Conservation (phyloP, 768 basidiomycete species). For the Kwoniella heveanensis region DNA sequence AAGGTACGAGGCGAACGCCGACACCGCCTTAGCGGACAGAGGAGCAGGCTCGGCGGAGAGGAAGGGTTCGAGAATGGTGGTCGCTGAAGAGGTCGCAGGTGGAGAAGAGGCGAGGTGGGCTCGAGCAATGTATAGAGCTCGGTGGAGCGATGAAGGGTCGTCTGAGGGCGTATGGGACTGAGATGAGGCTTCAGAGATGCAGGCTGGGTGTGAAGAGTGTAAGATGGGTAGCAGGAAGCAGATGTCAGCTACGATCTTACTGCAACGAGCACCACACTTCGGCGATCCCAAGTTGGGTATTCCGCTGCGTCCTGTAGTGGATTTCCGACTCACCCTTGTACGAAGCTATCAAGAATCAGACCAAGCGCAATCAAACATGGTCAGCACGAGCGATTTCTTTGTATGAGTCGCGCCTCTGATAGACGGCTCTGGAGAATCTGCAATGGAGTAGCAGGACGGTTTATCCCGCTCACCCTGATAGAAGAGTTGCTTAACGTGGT, state of each 20-base stretch:
- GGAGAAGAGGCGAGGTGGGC: constrained; percentile 51
- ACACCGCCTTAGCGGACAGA: constrained; percentile 60
- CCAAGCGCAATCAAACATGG: neutral
- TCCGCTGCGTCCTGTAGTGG: too few species aligned
- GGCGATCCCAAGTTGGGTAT: too few species aligned
- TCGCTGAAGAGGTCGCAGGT: constrained; percentile 24
- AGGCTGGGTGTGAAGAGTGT: constrained; percentile 29
- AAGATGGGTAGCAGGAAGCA: neutral
- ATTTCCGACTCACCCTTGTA: constrained; percentile 42
- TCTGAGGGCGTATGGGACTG: constrained; percentile 34
- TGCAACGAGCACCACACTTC: neutral
- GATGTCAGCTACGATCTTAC: neutral
- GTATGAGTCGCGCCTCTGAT: too few species aligned
- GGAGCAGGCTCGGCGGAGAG: constrained; percentile 27
- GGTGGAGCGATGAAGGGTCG: constrained; percentile 31
- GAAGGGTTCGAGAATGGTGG: constrained; percentile 32
- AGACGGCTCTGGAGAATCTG: too few species aligned
- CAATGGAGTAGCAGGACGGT: too few species aligned
- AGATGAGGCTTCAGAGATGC: constrained; percentile 50
- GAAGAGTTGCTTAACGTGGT: constrained; percentile 56
- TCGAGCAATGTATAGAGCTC: constrained; percentile 54
- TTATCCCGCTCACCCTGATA: constrained; percentile 49
- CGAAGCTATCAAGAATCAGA: constrained; percentile 32
- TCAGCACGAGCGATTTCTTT: constrained; percentile 17
- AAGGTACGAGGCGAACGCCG: constrained; percentile 73